Conservation (phyloP, 2,329 filamentous ascomycete genomes). For the Escovopsis sp. region DNA sequence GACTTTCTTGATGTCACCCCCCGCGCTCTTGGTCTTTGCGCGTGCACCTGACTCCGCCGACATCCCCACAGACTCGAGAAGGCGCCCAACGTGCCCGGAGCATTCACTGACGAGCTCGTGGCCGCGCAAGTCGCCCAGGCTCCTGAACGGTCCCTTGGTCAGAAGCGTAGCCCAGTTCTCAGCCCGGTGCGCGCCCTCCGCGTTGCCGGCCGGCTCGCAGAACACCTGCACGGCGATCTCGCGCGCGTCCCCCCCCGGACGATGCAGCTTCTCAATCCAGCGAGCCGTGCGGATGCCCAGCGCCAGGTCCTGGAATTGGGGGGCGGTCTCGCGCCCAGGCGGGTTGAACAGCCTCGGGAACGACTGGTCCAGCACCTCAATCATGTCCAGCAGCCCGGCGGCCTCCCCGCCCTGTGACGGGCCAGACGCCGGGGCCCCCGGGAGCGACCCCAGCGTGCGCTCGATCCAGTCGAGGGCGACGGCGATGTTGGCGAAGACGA, state of each 20-base stretch:
- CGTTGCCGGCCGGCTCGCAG: conserved; percentile 8
- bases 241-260: neutral
- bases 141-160: conserved; percentile 12
- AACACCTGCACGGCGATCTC: conserved; percentile 16
- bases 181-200: neutral
- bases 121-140: conserved; percentile 8
- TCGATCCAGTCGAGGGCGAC: conserved; percentile 17
- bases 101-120: conserved; percentile 9
- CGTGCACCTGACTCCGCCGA: conserved; percentile 1
- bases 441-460: conserved; percentile 1
- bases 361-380: conserved; percentile 16
- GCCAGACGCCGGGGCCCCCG: neutral
- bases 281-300: conserved; percentile 23
- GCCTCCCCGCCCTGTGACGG: no score
- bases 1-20: conserved; percentile 1
- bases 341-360: conserved; percentile 17
- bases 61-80: no score
- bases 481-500: conserved; percentile 21
- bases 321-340: conserved; percentile 5
- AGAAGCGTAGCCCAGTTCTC: conserved; percentile 6
- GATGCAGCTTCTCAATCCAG: conserved; percentile 15
- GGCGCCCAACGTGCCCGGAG: conserved; percentile 11
- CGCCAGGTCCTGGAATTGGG: conserved; percentile 10
- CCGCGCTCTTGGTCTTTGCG: neutral
- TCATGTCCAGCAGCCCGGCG: conserved; percentile 9